A percentile compares a stretch with the other conserved stretches of the same genome.
Evolutionary conservation across 768 basidiomycete genomes (phyloP).

Genomic region (Pulveroboletus sp.): DNA sequence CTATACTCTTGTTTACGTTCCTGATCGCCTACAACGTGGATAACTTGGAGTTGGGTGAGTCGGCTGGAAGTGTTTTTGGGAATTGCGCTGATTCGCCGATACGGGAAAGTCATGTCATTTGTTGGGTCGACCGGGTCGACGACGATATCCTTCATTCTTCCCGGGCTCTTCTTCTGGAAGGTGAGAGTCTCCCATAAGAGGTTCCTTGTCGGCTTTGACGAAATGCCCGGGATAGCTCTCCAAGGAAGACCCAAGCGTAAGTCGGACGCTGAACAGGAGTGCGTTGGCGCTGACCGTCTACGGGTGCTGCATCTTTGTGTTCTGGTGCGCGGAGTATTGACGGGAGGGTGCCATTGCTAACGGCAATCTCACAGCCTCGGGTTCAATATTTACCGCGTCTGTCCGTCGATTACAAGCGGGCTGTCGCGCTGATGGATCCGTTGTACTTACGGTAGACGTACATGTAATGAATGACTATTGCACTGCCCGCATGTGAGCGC

Average conservation of each 20-base stretch:
- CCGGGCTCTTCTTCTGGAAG: slow-evolving; percentile 93
- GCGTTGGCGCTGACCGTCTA: slow-evolving; percentile 68
- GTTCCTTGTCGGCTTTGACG: slow-evolving; percentile 1
- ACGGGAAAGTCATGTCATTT: slow-evolving; percentile 80
- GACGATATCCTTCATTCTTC: slow-evolving; percentile 94
- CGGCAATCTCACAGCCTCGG: slow-evolving; percentile 48
- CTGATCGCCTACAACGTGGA: slow-evolving; percentile 74
- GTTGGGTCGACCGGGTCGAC: slow-evolving; percentile 97
- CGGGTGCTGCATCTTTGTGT: slow-evolving; percentile 74
- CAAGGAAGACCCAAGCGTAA: slow-evolving; percentile 55
- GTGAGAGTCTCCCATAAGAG: slow-evolving; percentile 35
- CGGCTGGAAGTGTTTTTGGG: not conserved
- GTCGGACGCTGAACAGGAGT: slow-evolving; percentile 51
- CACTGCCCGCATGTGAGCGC: slow-evolving; percentile 9
- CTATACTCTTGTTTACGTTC: slow-evolving; percentile 63
- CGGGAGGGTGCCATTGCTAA: not conserved
- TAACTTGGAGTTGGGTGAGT: slow-evolving; percentile 70
- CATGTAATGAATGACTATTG: not conserved
- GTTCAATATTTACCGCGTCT: slow-evolving; percentile 72
- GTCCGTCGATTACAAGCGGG: slow-evolving; percentile 24
- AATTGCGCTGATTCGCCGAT: slow-evolving; percentile 13
- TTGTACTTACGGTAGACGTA: slow-evolving; percentile 1
- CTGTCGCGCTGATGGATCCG: slow-evolving; percentile 1
- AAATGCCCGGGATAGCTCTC: slow-evolving; percentile 49
- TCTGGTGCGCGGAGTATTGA: slow-evolving; percentile 63